Evolutionary conservation across 2,329 filamentous ascomycete genomes (phyloP).

Genomic region (Endothia cerciana): DNA sequence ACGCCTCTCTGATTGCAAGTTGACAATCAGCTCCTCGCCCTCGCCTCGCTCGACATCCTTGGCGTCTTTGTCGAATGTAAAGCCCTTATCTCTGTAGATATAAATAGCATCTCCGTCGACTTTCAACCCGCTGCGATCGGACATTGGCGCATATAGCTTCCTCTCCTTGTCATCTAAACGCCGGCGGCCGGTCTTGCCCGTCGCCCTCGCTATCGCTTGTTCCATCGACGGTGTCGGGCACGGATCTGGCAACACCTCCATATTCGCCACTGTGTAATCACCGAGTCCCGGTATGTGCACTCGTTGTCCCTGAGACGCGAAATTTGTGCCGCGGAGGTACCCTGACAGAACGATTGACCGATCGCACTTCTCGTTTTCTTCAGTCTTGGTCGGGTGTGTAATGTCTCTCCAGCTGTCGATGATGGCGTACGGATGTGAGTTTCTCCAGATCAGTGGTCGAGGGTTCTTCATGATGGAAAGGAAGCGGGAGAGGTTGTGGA

Average conservation of each 20-base stretch:
- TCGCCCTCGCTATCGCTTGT: slow-evolving; percentile 80
- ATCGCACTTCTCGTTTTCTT: slow-evolving; percentile 87
- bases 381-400: slow-evolving; percentile 88
- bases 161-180: slow-evolving; percentile 96
- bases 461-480: slow-evolving; percentile 99
- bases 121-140: slow-evolving; percentile 91
- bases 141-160: slow-evolving; percentile 95
- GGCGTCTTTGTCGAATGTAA: slow-evolving; percentile 72
- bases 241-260: slow-evolving; percentile 89
- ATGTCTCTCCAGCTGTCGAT: slow-evolving; percentile 95
- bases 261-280: slow-evolving; percentile 79
- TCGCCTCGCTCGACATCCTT: slow-evolving; percentile 80
- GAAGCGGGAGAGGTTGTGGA: slow-evolving; percentile 94
- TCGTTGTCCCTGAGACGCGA: slow-evolving; percentile 79
- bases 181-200: slow-evolving; percentile 78
- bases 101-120: slow-evolving; percentile 98
- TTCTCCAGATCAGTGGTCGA: slow-evolving; percentile 92
- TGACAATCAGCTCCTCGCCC: slow-evolving; percentile 92
- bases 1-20: slow-evolving; percentile 79
- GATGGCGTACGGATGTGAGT: slow-evolving; percentile 91
- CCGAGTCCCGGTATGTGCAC: slow-evolving; percentile 93
- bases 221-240: slow-evolving; percentile 94
- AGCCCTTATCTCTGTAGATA: slow-evolving; percentile 71
- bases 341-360: slow-evolving; percentile 89
- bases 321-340: slow-evolving; percentile 93